phyloP scores from a whole-genome alignment of 768 basidiomycete species.

The Russula olivacea region DNA sequence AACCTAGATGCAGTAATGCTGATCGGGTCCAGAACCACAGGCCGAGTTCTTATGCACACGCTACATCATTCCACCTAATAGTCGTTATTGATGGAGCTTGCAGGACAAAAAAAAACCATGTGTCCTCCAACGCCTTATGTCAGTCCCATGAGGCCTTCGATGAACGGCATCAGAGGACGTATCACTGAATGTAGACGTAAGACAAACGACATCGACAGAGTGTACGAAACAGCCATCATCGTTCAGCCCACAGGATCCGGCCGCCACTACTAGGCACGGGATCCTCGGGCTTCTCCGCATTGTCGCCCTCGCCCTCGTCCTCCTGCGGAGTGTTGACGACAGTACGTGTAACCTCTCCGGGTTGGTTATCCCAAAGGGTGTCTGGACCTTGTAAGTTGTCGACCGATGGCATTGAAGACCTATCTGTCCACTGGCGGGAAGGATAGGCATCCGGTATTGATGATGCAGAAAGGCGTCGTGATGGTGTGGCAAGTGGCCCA shows the following conservation, averaged over 20 bases:
- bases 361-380: background rate
- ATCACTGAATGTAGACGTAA: background rate
- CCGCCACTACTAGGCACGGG: background rate
- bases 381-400: slow-evolving; percentile 1
- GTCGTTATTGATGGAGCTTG: background rate
- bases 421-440: slow-evolving; percentile 11
- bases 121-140: background rate
- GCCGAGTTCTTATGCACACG: background rate
- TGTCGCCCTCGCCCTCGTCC: slow-evolving; percentile 15
- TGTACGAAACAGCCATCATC: background rate
- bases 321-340: background rate
- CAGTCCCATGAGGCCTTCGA: background rate
- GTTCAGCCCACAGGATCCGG: slow-evolving; percentile 19
- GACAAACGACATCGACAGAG: background rate
- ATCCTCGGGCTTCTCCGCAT: slow-evolving; percentile 21
- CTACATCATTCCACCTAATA: background rate
- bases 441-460: background rate
- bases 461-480: background rate
- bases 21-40: background rate
- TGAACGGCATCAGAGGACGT: background rate
- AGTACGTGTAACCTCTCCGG: background rate
- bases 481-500: background rate
- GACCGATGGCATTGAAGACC: background rate
- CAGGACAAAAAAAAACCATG: background rate
- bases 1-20: background rate